Conservation (phyloP, 2,329 filamentous ascomycete species). For the Colletotrichum liriopes region DNA sequence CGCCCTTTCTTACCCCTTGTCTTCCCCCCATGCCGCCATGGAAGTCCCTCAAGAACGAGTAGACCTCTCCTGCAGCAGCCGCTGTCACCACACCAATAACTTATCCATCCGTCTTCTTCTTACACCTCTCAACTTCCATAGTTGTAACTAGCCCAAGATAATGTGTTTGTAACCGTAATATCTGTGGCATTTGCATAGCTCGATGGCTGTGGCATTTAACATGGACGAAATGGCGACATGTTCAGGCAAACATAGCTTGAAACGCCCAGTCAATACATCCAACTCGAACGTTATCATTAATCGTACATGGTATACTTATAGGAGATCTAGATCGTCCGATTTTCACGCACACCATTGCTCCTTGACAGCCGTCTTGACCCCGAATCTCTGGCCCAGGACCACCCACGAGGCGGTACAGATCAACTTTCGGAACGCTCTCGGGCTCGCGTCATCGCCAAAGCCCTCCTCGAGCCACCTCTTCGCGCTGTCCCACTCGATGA, state of each 20-base stretch:
- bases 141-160: too few species aligned
- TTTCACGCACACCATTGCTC: conserved; percentile 2
- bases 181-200: background rate
- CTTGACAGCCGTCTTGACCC: conserved; percentile 35
- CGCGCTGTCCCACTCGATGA: conserved; percentile 56
- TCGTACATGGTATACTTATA: background rate
- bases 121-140: too few species aligned
- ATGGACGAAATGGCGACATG: background rate
- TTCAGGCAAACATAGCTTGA: background rate
- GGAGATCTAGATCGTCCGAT: background rate
- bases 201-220: background rate
- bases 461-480: conserved; percentile 54
- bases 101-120: too few species aligned
- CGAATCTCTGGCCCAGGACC: conserved; percentile 33
- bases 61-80: too few species aligned
- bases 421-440: conserved; percentile 37
- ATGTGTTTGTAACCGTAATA: too few species aligned
- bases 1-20: too few species aligned
- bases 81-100: too few species aligned
- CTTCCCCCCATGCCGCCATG: too few species aligned
- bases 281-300: background rate
- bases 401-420: conserved; percentile 33
- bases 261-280: background rate
- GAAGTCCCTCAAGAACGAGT: too few species aligned
- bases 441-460: conserved; percentile 55